These are phyloP conservation scores for Selenicereus undatus DNA, from an alignment of 148 eudicot genomes.

Conservation along the genomic window DNA sequence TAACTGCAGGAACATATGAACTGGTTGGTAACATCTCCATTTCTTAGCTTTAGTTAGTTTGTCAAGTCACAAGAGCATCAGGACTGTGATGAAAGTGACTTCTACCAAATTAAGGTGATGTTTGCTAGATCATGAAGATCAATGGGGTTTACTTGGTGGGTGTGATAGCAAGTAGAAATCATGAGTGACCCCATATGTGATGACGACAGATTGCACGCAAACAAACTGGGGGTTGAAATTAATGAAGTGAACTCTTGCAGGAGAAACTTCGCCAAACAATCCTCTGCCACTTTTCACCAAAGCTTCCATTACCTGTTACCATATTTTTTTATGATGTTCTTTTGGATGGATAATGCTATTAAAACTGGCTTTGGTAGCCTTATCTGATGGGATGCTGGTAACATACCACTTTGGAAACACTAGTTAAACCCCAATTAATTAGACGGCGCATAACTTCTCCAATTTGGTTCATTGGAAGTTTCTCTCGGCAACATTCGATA, in stretches of 20 bases:
- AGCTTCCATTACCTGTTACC: background rate
- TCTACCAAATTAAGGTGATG: constrained; percentile 3
- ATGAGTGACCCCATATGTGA: constrained; percentile 13
- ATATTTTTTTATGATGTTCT: background rate
- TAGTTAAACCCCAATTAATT: background rate
- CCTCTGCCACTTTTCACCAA: background rate
- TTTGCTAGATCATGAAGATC: constrained; percentile 4
- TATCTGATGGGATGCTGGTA: background rate
- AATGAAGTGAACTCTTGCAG: background rate
- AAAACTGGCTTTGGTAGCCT: constrained; percentile 10
- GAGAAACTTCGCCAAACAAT: background rate
- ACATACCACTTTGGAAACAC: background rate
- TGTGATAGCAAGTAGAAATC: background rate
- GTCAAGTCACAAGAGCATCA: constrained; percentile 11
- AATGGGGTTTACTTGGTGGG: constrained; percentile 10
- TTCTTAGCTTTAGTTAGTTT: background rate
- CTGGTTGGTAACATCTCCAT: background rate
- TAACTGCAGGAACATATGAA: constrained; percentile 1
- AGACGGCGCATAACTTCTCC: background rate
- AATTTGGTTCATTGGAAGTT: too few relatives aligned
- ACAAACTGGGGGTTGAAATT: constrained; percentile 8
- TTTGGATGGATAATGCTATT: background rate
- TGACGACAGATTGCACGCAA: constrained; percentile 13
- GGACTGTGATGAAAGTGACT: constrained; percentile 2
- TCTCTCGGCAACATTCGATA: too few relatives aligned